Base-by-base conservation (phyloP, 345 rosid genomes). In the Hypericum androsaemum region DNA sequence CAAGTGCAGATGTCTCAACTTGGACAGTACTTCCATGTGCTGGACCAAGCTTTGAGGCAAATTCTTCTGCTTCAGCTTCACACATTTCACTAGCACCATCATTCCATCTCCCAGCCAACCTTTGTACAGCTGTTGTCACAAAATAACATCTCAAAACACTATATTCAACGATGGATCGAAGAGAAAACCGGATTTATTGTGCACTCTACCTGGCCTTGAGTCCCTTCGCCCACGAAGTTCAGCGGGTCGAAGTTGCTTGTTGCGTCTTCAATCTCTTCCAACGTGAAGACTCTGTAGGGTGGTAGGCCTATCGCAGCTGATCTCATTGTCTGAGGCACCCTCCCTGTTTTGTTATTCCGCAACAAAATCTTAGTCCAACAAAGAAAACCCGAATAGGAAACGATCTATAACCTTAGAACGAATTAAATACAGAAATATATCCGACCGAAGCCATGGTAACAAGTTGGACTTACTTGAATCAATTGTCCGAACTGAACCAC, bases 261-360 rank as follows among this genome's bases (percentile, higher is more conserved):
- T 35, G 86, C 98, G 50, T 82, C 89, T 69, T 90, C 96, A 13
- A 90, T 61, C 47, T 90, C 95, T 64, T 87, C 96, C 65, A 84
- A 67, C 13, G 80, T 70, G 76, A 80, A 87, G 49, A 71, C 73
- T 0, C 76, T 77, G 60, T 80, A 87, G 0, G 87, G 82, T 15
- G 83, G 78, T n/a, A 90, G 82, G 47, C 98, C 96, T 3, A 90
- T 77, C 17, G 84, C 83, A 32, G 82, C 83, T 10, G 83, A 76
- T 61, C 90, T 82, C 96, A 87, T 82, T 40, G 87, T 81, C 50
- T 79, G 87, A 1, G 92, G 92, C 63, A 82, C 88, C 39, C 87
- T 80, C 65, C 84, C 98, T 90, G 67, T 22, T 22, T 22, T 22
- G 32, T 22, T 4, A 22, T 1, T 22, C 32, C 32, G 4, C 32